Percentiles rank a stretch among this genome's conserved stretches.
These are phyloP conservation scores for Globisporangium heterothallicum DNA, from an alignment of 352 stramenopile species.

Conservation along the genomic window DNA sequence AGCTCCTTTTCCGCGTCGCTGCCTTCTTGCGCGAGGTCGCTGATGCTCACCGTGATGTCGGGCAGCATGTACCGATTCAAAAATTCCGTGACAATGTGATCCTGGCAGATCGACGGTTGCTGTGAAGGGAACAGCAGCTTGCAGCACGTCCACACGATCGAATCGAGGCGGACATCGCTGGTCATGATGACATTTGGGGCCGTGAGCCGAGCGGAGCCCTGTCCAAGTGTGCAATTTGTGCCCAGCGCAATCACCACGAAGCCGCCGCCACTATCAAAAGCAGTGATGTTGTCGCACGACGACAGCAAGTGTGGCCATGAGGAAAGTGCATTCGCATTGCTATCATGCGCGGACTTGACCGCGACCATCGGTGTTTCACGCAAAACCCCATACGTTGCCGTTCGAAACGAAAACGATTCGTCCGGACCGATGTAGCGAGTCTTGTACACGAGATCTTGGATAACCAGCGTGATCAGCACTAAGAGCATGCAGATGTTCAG, in stretches of 20 bases:
- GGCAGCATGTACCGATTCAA: slow-evolving; percentile 15
- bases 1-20: slow-evolving; percentile 15
- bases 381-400: neutral
- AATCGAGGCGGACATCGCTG: slow-evolving; percentile 14
- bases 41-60: slow-evolving; percentile 8
- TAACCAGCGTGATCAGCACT: slow-evolving; percentile 1
- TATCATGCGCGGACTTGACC: neutral
- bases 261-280: slow-evolving; percentile 14
- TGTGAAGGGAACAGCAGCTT: slow-evolving; percentile 17
- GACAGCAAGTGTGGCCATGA: slow-evolving; percentile 18
- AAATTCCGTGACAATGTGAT: slow-evolving; percentile 18
- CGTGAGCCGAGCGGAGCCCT: neutral
- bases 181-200: slow-evolving; percentile 16
- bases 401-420: slow-evolving; percentile 9
- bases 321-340: slow-evolving; percentile 3
- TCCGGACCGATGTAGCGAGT: neutral
- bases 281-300: slow-evolving; percentile 11
- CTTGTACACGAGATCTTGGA: slow-evolving; percentile 13
- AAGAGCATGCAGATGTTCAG: slow-evolving; percentile 1
- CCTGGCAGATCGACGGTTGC: slow-evolving; percentile 17
- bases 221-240: slow-evolving; percentile 14
- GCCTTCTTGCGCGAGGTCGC: neutral
- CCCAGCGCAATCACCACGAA: slow-evolving; percentile 16
- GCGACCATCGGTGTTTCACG: slow-evolving; percentile 4
- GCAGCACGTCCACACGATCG: slow-evolving; percentile 22